These are phyloP conservation scores for Kazachstania sp. DNA, from an alignment of 1,139 yeast genomes.

Conservation along the genomic window DNA sequence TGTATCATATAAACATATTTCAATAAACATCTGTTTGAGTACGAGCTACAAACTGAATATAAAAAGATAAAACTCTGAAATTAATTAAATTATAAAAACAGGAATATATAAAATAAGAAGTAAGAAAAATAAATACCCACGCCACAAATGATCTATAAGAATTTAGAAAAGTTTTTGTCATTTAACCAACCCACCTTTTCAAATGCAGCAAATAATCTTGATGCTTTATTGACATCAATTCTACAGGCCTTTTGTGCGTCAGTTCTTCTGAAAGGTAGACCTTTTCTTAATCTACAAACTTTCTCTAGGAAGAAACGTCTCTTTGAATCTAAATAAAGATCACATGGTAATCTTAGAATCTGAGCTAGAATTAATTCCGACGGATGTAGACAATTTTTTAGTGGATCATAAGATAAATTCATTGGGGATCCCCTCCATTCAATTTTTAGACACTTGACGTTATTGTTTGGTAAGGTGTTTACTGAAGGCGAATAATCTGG, in stretches of 20 bases:
- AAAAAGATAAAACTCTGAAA: neutral
- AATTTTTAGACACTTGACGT: constrained; percentile 63
- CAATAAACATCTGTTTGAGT: too few relatives aligned
- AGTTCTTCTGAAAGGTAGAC: constrained; percentile 86
- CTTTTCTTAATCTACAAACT: constrained; percentile 63
- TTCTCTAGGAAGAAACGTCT: constrained; percentile 83
- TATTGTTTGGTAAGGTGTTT: constrained; percentile 56
- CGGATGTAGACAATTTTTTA: constrained; percentile 66
- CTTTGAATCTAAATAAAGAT: constrained; percentile 84
- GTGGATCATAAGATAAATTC: constrained; percentile 80
- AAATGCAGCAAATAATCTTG: constrained; percentile 84
- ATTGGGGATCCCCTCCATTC: constrained; percentile 99
- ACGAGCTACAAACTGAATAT: neutral
- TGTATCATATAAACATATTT: neutral
- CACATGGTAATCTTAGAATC: constrained; percentile 75
- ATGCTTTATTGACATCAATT: constrained; percentile 93
- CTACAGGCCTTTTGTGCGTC: constrained; percentile 98
- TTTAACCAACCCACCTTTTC: constrained; percentile 95
- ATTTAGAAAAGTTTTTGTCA: constrained; percentile 60
- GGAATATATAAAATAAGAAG: neutral
- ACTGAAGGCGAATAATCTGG: constrained; percentile 71
- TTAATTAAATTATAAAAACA: neutral
- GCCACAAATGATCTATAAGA: neutral
- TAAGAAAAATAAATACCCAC: neutral
- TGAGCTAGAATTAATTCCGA: constrained; percentile 84